A percentile compares a stretch with the other conserved stretches of the same genome.
These are phyloP conservation scores for Fusarium virguliforme DNA, from an alignment of 2,329 filamentous ascomycete species.

Conservation along the genomic window DNA sequence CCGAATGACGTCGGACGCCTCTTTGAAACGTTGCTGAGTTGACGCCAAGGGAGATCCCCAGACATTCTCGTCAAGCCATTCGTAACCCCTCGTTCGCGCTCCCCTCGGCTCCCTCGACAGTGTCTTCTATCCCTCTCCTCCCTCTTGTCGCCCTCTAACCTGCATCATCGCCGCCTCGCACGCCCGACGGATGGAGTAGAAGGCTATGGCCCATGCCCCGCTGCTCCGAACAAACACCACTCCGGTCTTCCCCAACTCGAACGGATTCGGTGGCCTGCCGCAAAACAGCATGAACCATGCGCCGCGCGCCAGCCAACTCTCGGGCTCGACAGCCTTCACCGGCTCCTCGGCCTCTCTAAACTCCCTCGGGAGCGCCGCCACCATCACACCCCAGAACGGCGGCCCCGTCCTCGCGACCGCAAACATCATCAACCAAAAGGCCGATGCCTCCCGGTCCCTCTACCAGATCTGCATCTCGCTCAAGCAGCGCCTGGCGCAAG, in stretches of 20 bases:
- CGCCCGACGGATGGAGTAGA: conserved; percentile 60
- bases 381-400: conserved; percentile 63
- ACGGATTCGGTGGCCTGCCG: conserved; percentile 63
- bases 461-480: conserved; percentile 95
- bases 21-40: conserved; percentile 46
- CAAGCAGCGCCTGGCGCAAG: conserved; percentile 84
- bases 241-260: conserved; percentile 67
- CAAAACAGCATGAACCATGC: conserved; percentile 67
- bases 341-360: conserved; percentile 69
- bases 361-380: conserved; percentile 64
- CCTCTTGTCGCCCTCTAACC: conserved; percentile 27
- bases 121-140: conserved; percentile 24
- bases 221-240: conserved; percentile 73
- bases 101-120: conserved; percentile 39
- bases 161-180: conserved; percentile 17
- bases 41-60: conserved; percentile 43
- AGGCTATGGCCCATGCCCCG: conserved; percentile 73
- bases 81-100: conserved; percentile 24
- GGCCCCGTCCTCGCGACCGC: conserved; percentile 82
- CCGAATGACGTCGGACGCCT: conserved; percentile 48
- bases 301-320: conserved; percentile 74
- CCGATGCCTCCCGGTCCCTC: conserved; percentile 90
- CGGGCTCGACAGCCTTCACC: conserved; percentile 72
- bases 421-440: conserved; percentile 98
- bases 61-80: conserved; percentile 28